A percentile compares a stretch with the other conserved stretches of the same genome.
Evolutionary conservation across 139 green algal genomes (phyloP).

Genomic region (Chlamydomonas eustigma): DNA sequence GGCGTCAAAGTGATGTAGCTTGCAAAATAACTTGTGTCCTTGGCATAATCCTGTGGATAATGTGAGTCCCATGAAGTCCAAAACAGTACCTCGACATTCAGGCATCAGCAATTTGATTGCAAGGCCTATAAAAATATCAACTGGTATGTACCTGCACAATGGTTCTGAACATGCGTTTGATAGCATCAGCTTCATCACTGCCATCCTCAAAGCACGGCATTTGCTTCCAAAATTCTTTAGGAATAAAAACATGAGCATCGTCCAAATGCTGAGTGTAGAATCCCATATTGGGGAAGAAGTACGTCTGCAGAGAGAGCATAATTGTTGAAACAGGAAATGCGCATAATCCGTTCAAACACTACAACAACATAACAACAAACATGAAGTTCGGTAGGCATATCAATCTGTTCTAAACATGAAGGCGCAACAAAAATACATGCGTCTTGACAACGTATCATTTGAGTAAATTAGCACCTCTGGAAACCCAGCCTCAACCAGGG

Average conservation of each 20-base stretch:
- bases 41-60: conserved; percentile 34
- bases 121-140: neutral
- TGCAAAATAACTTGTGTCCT: conserved; percentile 40
- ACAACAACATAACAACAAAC: no score
- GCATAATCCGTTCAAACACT: no score
- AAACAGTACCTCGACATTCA: neutral
- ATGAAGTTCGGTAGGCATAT: no score
- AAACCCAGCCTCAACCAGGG: conserved; percentile 41
- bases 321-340: neutral
- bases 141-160: conserved; percentile 9
- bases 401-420: no score
- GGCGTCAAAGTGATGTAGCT: conserved; percentile 29
- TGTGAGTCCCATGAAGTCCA: neutral
- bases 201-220: conserved; percentile 32
- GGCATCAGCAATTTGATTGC: no score
- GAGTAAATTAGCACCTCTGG: conserved; percentile 31
- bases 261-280: conserved; percentile 46
- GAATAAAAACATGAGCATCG: conserved; percentile 34
- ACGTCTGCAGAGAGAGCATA: conserved; percentile 4
- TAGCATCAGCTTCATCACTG: conserved; percentile 28
- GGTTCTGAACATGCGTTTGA: conserved; percentile 43
- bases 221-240: conserved; percentile 28
- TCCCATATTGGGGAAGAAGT: conserved; percentile 50
- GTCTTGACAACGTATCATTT: no score
- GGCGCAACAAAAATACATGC: no score